Evolutionary conservation across 371 early-diverging fungal species (phyloP).

Genomic region (Umbelopsis sp.): DNA sequence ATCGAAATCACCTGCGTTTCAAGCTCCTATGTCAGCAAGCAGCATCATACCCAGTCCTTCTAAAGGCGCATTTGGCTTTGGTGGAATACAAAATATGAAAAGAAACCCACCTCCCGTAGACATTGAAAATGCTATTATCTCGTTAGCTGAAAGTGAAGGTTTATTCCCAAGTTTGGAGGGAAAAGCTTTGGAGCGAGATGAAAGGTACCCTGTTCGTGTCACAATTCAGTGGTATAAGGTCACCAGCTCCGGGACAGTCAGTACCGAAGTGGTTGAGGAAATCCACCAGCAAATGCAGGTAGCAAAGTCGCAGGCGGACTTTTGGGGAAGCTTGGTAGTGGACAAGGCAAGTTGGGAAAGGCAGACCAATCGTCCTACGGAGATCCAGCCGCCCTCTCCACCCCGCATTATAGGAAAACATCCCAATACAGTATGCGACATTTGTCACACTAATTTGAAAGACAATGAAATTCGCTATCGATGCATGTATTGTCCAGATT

Average conservation of each 20-base stretch:
- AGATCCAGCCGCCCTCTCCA: background rate
- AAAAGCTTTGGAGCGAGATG: background rate
- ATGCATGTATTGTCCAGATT: slow-evolving; percentile 11
- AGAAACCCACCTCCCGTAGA: background rate
- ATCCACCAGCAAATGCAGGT: background rate
- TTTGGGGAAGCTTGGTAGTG: slow-evolving; percentile 9
- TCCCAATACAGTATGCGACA: background rate
- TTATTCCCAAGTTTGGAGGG: background rate
- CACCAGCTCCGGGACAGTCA: background rate
- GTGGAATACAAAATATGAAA: no score
- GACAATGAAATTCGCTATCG: background rate
- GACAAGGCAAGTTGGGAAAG: background rate
- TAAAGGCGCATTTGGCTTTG: no score
- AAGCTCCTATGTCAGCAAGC: no score
- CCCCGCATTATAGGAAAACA: background rate
- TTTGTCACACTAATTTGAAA: background rate
- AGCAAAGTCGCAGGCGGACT: slow-evolving; percentile 2
- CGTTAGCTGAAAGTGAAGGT: background rate
- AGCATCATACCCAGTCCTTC: no score
- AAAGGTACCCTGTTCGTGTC: slow-evolving; percentile 5
- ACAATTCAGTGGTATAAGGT: slow-evolving; percentile 14
- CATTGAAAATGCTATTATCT: slow-evolving; percentile 9
- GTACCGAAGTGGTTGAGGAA: background rate
- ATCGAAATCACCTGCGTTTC: no score
- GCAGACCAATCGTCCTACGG: background rate